These are phyloP conservation scores for Plasmopara halstedii DNA, from an alignment of 352 stramenopile species.

Conservation along the genomic window DNA sequence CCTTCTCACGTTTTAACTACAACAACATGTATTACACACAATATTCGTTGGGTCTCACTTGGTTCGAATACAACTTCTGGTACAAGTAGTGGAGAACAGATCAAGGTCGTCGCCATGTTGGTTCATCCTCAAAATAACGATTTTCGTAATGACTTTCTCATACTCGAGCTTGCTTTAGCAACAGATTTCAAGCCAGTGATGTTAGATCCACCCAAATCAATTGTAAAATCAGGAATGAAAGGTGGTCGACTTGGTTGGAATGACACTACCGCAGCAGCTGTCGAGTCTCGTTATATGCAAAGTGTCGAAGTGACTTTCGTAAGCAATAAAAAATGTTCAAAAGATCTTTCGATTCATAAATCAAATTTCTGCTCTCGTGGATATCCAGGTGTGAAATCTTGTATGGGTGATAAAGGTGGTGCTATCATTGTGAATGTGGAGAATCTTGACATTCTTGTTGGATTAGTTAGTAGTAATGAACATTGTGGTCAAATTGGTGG, in stretches of 20 bases:
- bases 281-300: constrained; percentile 31
- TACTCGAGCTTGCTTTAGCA: constrained; percentile 36
- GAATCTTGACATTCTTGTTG: constrained; percentile 29
- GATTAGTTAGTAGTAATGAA: constrained; percentile 45
- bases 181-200: constrained; percentile 27
- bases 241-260: constrained; percentile 36
- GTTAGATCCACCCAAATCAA: constrained; percentile 24
- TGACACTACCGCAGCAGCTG: constrained; percentile 24
- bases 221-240: constrained; percentile 22
- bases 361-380: constrained; percentile 53
- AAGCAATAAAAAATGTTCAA: constrained; percentile 28
- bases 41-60: constrained; percentile 42
- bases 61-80: constrained; percentile 40
- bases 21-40: constrained; percentile 33
- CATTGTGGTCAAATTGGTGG: constrained; percentile 33
- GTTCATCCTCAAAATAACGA: constrained; percentile 32
- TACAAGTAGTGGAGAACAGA: constrained; percentile 31
- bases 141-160: constrained; percentile 40
- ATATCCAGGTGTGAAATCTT: constrained; percentile 31
- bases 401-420: constrained; percentile 52
- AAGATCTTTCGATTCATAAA: constrained; percentile 21
- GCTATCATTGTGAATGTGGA: constrained; percentile 29
- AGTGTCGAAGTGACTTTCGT: constrained; percentile 38
- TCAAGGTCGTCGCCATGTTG: constrained; percentile 32
- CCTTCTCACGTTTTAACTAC: constrained; percentile 30